Evolutionary conservation across 208 protist species (phyloP).

Genomic region (Leishmania lainsoni): DNA sequence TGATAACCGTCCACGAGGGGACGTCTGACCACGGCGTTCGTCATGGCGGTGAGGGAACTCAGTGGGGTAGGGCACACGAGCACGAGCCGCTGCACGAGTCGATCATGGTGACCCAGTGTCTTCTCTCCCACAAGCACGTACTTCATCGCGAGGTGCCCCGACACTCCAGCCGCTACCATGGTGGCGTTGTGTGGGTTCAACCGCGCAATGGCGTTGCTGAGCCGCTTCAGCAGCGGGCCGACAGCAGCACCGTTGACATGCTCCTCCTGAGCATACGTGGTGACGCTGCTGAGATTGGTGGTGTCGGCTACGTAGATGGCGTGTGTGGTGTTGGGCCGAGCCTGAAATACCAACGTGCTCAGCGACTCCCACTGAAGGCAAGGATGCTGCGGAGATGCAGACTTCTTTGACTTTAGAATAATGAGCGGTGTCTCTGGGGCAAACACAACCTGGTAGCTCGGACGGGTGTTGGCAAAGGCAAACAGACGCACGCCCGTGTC

Average conservation of each 20-base stretch:
- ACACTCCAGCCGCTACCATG: constrained; percentile 73
- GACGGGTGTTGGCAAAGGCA: constrained; percentile 75
- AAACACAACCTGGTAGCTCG: constrained; percentile 69
- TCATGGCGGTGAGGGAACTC: constrained; percentile 21
- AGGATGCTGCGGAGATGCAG: constrained; percentile 52
- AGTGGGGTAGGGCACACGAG: constrained; percentile 66
- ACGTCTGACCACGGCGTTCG: constrained; percentile 26
- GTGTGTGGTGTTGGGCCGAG: constrained; percentile 70
- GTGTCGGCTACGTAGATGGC: constrained; percentile 79
- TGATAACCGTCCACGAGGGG: constrained; percentile 35
- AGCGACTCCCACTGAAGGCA: constrained; percentile 75
- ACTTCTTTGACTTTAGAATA: constrained; percentile 68
- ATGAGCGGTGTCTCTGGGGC: constrained; percentile 73
- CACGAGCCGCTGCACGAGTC: constrained; percentile 56
- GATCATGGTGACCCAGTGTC: constrained; percentile 68
- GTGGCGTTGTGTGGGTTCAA: constrained; percentile 80
- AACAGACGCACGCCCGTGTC: constrained; percentile 72
- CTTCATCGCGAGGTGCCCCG: constrained; percentile 62
- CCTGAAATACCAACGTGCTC: constrained; percentile 55
- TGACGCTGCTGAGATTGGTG: constrained; percentile 36
- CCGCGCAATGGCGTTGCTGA: constrained; percentile 59
- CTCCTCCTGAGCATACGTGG: constrained; percentile 57
- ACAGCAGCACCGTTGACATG: constrained; percentile 40
- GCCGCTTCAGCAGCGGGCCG: constrained; percentile 59
- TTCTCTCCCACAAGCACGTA: constrained; percentile 77